Conservation (phyloP, 1,139 yeast species). For the Casaregolazyma suthepensis region DNA sequence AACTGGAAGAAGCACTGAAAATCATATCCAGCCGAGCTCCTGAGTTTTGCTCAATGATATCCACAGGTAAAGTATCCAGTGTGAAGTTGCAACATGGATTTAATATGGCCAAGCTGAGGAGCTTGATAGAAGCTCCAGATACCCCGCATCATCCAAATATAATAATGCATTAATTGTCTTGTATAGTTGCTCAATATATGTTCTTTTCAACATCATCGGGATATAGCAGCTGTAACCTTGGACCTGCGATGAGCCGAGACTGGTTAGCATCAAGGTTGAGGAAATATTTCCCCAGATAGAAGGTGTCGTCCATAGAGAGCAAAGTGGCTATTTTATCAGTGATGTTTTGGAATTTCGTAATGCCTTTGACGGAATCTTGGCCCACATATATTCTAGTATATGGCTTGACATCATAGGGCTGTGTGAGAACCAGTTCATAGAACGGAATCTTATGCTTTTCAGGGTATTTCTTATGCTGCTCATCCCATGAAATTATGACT, state of each 20-base stretch:
- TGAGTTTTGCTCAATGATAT: slow-evolving; percentile 4
- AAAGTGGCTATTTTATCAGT: not conserved
- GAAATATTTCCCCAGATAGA: slow-evolving; percentile 4
- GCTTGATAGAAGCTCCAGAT: not conserved
- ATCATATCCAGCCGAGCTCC: slow-evolving; percentile 1
- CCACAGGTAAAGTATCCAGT: slow-evolving; percentile 1
- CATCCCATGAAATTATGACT: slow-evolving; percentile 7
- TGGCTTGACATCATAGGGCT: slow-evolving; percentile 1
- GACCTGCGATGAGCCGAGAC: not conserved
- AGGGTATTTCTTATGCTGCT: slow-evolving; percentile 2
- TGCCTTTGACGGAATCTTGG: not conserved
- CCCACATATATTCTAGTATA: slow-evolving; percentile 2
- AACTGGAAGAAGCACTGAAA: slow-evolving; percentile 4
- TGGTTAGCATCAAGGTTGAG: not conserved
- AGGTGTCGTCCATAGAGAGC: not conserved
- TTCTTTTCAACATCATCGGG: slow-evolving; percentile 4
- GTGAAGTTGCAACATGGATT: slow-evolving; percentile 3
- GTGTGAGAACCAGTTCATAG: slow-evolving; percentile 1
- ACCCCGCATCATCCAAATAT: not conserved
- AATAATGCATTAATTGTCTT: not conserved
- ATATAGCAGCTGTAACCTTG: not conserved
- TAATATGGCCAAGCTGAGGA: not conserved
- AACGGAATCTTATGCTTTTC: not conserved
- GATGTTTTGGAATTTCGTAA: not conserved
- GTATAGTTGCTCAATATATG: not conserved